Conservation (phyloP, 352 stramenopile species). For the Phytophthora colocasiae region DNA sequence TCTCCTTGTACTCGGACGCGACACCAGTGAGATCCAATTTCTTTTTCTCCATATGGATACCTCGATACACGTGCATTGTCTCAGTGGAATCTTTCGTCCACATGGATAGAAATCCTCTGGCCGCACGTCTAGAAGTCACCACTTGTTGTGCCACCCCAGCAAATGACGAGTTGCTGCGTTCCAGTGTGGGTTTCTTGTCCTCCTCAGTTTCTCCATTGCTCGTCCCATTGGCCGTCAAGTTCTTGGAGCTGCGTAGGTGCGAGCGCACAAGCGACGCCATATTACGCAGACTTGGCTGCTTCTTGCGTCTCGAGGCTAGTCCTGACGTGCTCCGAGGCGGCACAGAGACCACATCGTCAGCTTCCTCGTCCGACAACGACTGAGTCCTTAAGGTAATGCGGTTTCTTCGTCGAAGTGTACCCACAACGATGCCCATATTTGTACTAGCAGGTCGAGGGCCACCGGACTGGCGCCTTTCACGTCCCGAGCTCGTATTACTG, state of each 20-base stretch:
- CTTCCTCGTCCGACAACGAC: conserved; percentile 44
- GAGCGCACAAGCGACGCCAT: conserved; percentile 70
- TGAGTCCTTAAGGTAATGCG: conserved; percentile 29
- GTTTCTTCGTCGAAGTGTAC: conserved; percentile 47
- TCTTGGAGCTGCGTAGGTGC: conserved; percentile 60
- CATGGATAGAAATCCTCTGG: conserved; percentile 78
- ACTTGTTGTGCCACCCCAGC: conserved; percentile 80
- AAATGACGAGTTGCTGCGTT: conserved; percentile 63
- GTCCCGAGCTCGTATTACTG: conserved; percentile 41
- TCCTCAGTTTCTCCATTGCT: conserved; percentile 4
- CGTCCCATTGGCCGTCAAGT: not conserved
- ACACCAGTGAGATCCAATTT: conserved; percentile 83
- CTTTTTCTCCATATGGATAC: conserved; percentile 92
- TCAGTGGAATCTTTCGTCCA: conserved; percentile 61
- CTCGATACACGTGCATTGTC: conserved; percentile 73
- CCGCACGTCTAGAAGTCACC: conserved; percentile 73
- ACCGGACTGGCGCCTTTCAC: conserved; percentile 21
- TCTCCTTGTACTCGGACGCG: conserved; percentile 87
- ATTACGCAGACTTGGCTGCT: conserved; percentile 65
- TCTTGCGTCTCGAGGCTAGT: conserved; percentile 38
- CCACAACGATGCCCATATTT: conserved; percentile 51
- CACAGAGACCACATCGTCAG: conserved; percentile 25
- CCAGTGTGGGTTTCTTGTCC: conserved; percentile 13
- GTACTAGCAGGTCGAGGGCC: conserved; percentile 36
- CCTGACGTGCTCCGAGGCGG: conserved; percentile 12